A percentile compares a stretch with the other conserved stretches of the same genome.
phyloP scores from a whole-genome alignment of 176 grass and related monocot genomes.

The Metroxylon sagu region DNA sequence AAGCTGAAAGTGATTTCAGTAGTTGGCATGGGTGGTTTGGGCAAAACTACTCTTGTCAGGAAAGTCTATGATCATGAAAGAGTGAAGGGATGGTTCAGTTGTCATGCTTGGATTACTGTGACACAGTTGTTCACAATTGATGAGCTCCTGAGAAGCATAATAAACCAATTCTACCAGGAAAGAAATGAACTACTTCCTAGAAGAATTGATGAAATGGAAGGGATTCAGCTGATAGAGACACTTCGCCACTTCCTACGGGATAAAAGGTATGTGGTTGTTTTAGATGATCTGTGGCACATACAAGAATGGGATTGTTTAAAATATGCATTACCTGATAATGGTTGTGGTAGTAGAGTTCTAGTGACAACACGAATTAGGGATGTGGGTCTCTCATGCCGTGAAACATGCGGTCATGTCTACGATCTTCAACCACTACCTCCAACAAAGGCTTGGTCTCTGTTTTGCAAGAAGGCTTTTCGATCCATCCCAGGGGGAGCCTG shows the following conservation, averaged over 20 bases:
- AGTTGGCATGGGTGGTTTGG: conserved; percentile 20
- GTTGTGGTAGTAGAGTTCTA: conserved; percentile 7
- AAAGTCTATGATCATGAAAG: conserved; percentile 18
- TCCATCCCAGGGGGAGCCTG: conserved; percentile 3
- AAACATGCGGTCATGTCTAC: background rate
- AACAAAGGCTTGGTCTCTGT: conserved; percentile 11
- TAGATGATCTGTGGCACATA: conserved; percentile 29
- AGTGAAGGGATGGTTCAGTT: conserved; percentile 14
- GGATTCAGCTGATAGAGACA: conserved; percentile 8
- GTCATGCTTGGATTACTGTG: conserved; percentile 24
- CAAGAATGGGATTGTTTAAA: conserved; percentile 25
- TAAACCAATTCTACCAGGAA: conserved; percentile 14
- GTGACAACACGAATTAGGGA: conserved; percentile 16
- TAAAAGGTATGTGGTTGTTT: conserved; percentile 27
- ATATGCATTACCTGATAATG: conserved; percentile 20
- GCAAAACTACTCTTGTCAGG: conserved; percentile 28
- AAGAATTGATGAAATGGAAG: conserved; percentile 10
- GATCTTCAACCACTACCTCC: conserved; percentile 8
- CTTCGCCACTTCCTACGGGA: conserved; percentile 13
- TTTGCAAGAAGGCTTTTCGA: conserved; percentile 26
- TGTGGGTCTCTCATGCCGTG: background rate
- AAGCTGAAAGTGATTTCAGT: conserved; percentile 23
- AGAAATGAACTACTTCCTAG: conserved; percentile 8
- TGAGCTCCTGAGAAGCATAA: conserved; percentile 21
- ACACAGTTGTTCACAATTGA: background rate